Evolutionary conservation across 1,284 basidiomycete genomes (phyloP).

Genomic region (Flammula alnicola): DNA sequence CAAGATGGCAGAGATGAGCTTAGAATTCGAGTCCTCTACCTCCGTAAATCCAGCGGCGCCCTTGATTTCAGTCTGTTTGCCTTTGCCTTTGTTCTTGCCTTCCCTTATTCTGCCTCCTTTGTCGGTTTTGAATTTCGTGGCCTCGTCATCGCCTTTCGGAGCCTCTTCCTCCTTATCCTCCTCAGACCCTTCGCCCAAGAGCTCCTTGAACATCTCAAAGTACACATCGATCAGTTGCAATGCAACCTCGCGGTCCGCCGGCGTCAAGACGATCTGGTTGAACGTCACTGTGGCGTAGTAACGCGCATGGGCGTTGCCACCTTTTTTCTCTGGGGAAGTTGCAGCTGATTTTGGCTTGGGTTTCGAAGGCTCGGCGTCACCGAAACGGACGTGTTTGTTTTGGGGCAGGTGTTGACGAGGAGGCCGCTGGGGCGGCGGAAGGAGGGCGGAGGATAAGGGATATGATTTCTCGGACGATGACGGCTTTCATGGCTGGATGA

Average conservation of each 20-base stretch:
- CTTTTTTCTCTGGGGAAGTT: slow-evolving; percentile 36
- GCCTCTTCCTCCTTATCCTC: slow-evolving; percentile 37
- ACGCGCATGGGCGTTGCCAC: slow-evolving; percentile 68
- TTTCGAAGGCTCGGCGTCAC: slow-evolving; percentile 33
- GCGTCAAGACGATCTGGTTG: slow-evolving; percentile 89
- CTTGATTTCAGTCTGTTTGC: slow-evolving; percentile 47
- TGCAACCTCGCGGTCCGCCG: slow-evolving; percentile 79
- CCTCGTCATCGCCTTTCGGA: slow-evolving; percentile 37
- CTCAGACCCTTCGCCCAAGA: slow-evolving; percentile 67
- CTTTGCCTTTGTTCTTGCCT: slow-evolving; percentile 45
- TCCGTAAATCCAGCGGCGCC: slow-evolving; percentile 71
- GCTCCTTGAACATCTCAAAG: slow-evolving; percentile 93
- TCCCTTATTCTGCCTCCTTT: slow-evolving; percentile 45
- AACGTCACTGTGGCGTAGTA: slow-evolving; percentile 95
- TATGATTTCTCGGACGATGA: slow-evolving; percentile 89
- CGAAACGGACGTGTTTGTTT: slow-evolving; percentile 47
- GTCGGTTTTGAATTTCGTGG: slow-evolving; percentile 42
- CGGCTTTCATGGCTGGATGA: slow-evolving; percentile 93
- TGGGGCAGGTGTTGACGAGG: slow-evolving; percentile 35
- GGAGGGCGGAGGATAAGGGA: slow-evolving; percentile 76
- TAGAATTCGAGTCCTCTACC: slow-evolving; percentile 82
- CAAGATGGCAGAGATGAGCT: slow-evolving; percentile 88
- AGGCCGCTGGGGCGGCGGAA: slow-evolving; percentile 45
- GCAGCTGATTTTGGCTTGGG: slow-evolving; percentile 34
- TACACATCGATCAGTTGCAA: slow-evolving; percentile 88